Percentiles rank a stretch among this genome's conserved stretches.
These are phyloP conservation scores for Heterobasidion annosum DNA, from an alignment of 1,284 basidiomycete species.

Conservation along the genomic window DNA sequence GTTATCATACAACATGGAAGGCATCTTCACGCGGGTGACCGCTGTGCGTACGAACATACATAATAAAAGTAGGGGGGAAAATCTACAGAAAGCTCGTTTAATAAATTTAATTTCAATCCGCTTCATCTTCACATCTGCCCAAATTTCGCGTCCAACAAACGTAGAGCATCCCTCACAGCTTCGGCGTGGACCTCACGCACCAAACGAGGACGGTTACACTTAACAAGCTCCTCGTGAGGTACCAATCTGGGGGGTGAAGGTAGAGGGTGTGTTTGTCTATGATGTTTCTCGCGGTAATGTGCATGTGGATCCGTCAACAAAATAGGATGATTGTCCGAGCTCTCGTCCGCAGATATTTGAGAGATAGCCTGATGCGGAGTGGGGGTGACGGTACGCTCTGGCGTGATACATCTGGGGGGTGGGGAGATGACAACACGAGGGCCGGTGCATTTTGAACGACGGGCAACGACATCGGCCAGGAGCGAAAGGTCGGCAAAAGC, in stretches of 20 bases:
- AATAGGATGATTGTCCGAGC: constrained; percentile 17
- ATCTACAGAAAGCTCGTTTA: neutral
- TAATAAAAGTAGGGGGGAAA: neutral
- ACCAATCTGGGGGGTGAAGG: constrained; percentile 46
- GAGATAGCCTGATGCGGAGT: constrained; percentile 10
- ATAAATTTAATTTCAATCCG: neutral
- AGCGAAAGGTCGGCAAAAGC: constrained; percentile 74
- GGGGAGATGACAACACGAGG: constrained; percentile 63
- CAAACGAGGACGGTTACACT: constrained; percentile 46
- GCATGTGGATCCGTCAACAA: constrained; percentile 45
- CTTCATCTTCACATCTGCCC: constrained; percentile 7
- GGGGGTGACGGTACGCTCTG: constrained; percentile 31
- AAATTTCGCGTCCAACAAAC: constrained; percentile 70
- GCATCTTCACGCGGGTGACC: neutral
- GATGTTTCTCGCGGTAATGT: constrained; percentile 38
- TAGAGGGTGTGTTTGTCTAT: constrained; percentile 24
- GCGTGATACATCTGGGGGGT: constrained; percentile 37
- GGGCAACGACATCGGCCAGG: constrained; percentile 82
- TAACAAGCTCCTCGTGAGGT: constrained; percentile 49
- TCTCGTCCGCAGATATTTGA: neutral
- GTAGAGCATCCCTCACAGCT: constrained; percentile 71
- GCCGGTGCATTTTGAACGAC: constrained; percentile 71
- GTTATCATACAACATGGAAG: neutral
- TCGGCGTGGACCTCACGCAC: constrained; percentile 70
- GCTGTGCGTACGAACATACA: neutral